Evolutionary conservation across 305 asterid species (phyloP).

Genomic region (Fraxinus baroniana): DNA sequence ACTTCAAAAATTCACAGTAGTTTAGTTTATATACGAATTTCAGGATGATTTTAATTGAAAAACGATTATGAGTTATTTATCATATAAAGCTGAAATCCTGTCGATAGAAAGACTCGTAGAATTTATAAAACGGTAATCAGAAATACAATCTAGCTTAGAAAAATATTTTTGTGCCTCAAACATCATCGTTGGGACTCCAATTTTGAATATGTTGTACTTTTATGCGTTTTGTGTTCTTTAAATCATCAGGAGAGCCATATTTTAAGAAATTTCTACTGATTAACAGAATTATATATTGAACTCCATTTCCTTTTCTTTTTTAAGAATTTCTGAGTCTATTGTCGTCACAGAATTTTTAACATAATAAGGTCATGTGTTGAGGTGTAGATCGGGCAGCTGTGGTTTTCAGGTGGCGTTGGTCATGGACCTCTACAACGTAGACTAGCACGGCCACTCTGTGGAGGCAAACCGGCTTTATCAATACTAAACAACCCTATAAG

Average conservation of each 20-base stretch:
- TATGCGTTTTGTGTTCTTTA: background rate
- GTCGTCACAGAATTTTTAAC: too few species aligned
- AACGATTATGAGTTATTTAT: too few species aligned
- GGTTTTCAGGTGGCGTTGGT: background rate
- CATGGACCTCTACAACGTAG: background rate
- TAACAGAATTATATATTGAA: too few species aligned
- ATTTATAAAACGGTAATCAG: too few species aligned
- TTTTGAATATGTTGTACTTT: background rate
- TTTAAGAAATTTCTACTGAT: too few species aligned
- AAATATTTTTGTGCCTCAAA: background rate
- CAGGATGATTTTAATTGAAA: background rate
- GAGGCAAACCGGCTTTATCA: background rate
- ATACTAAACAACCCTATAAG: background rate
- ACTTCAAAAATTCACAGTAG: too few species aligned
- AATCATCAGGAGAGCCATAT: too few species aligned
- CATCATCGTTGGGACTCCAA: background rate
- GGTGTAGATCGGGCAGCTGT: too few species aligned
- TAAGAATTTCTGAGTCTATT: too few species aligned
- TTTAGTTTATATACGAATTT: background rate
- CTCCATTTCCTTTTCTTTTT: too few species aligned
- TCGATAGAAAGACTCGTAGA: background rate
- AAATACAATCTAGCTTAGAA: background rate
- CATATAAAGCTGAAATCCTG: background rate
- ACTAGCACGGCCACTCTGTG: background rate
- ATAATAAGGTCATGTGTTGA: too few species aligned